These are phyloP conservation scores for Capsicum baccatum DNA, from an alignment of 257 asterid genomes.

Conservation along the genomic window DNA sequence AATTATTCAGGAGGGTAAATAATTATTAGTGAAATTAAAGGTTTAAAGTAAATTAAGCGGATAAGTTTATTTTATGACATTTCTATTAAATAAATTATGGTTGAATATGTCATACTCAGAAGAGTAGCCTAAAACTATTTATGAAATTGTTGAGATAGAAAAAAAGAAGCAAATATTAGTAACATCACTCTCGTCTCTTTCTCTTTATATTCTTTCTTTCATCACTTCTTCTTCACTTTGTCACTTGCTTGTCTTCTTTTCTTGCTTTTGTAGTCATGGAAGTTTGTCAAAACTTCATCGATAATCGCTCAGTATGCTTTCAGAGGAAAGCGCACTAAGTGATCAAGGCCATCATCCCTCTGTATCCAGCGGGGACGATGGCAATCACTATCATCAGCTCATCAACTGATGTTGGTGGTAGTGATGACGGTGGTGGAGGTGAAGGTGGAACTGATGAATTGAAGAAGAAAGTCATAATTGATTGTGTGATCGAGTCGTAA, in stretches of 20 bases:
- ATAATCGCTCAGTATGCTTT: not conserved
- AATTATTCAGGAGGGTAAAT: too few relatives aligned
- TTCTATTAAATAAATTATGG: not conserved
- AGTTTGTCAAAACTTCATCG: constrained; percentile 39
- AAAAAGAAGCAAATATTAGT: constrained; percentile 38
- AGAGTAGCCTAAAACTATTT: constrained; percentile 21
- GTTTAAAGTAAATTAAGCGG: too few relatives aligned
- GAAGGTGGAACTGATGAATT: not conserved
- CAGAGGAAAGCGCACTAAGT: constrained; percentile 25
- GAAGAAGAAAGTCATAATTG: constrained; percentile 28
- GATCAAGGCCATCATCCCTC: not conserved
- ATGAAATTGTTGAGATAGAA: not conserved
- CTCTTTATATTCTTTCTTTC: not conserved
- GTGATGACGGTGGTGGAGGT: not conserved
- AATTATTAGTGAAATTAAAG: too few relatives aligned
- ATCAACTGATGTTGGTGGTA: not conserved
- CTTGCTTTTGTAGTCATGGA: constrained; percentile 46
- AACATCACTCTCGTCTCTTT: constrained; percentile 45
- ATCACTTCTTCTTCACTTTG: constrained; percentile 33
- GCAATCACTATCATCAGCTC: not conserved
- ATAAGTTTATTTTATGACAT: too few relatives aligned
- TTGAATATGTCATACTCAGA: constrained; percentile 20
- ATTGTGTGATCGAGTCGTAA: too few relatives aligned
- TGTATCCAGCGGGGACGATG: not conserved
- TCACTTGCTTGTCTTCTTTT: constrained; percentile 15